These are phyloP conservation scores for Zygotorulaspora danielsina DNA, from an alignment of 805 yeast genomes.

Conservation along the genomic window DNA sequence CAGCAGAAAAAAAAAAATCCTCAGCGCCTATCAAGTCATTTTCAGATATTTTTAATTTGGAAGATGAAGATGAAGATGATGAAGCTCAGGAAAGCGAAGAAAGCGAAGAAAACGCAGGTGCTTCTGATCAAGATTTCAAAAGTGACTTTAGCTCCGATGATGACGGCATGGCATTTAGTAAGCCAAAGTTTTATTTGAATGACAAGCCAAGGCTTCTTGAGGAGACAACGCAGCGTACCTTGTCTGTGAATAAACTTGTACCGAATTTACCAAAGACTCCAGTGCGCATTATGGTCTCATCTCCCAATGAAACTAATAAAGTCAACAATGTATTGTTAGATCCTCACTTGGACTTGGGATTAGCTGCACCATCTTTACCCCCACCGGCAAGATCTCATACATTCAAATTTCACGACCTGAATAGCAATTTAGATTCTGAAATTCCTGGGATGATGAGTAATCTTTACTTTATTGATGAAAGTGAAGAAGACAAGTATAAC, in stretches of 20 bases:
- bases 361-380: conserved; percentile 12
- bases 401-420: conserved; percentile 40
- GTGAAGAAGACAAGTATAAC: conserved; percentile 33
- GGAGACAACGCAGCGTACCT: too few relatives aligned
- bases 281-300: conserved; percentile 11
- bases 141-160: not conserved
- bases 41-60: conserved; percentile 20
- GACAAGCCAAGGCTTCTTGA: too few relatives aligned
- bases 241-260: too few relatives aligned
- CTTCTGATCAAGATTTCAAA: not conserved
- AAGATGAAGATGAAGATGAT: conserved; percentile 12
- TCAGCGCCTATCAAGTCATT: conserved; percentile 10
- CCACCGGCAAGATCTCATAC: conserved; percentile 29
- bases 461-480: conserved; percentile 34
- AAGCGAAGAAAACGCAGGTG: not conserved
- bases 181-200: too few relatives aligned
- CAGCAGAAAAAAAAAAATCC: not conserved
- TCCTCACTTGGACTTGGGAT: conserved; percentile 1
- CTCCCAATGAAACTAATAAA: conserved; percentile 6
- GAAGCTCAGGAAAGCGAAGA: not conserved
- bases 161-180: too few relatives aligned
- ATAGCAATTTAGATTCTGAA: conserved; percentile 37
- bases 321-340: conserved; percentile 2
- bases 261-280: conserved; percentile 6
- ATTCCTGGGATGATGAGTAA: conserved; percentile 33